phyloP scores from a whole-genome alignment of 2,329 filamentous ascomycete species.

The Bretziella fagacearum region DNA sequence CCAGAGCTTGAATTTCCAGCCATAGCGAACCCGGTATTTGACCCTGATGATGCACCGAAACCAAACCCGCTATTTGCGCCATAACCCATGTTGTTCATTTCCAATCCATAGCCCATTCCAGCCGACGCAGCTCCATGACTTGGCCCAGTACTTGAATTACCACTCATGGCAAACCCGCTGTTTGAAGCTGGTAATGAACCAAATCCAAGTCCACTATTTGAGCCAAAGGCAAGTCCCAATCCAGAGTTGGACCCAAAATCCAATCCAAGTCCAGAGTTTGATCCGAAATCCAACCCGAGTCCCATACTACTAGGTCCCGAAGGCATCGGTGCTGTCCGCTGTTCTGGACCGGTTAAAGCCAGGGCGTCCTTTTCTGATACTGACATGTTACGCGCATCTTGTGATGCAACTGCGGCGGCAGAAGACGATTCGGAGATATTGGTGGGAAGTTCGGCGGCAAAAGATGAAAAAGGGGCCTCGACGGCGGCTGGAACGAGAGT shows the following conservation, averaged over 20 bases:
- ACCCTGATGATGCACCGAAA: no score
- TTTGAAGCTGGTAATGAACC: no score
- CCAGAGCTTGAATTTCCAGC: conserved; percentile 1
- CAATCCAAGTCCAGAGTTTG: conserved; percentile 3
- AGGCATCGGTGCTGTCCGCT: neutral
- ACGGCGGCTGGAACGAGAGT: neutral
- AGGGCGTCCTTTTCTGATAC: neutral
- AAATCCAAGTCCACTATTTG: conserved; percentile 3
- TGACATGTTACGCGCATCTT: neutral
- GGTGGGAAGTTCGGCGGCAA: neutral
- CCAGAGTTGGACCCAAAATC: conserved; percentile 7
- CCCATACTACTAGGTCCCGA: no score
- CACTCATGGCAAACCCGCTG: neutral
- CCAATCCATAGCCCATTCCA: conserved; percentile 2
- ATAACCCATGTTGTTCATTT: no score
- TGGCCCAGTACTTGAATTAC: conserved; percentile 1
- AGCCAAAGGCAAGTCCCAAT: conserved; percentile 3
- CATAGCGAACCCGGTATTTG: conserved; percentile 2
- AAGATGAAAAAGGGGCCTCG: no score
- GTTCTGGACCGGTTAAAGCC: neutral
- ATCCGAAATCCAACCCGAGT: neutral
- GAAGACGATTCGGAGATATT: no score
- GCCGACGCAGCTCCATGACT: neutral
- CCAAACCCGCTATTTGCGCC: neutral
- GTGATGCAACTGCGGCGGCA: no score